Evolutionary conservation across 2,329 filamentous ascomycete species (phyloP), one percentile per base, ranked within the genome.

Genomic region (Ceratocystis huliohia): DNA sequence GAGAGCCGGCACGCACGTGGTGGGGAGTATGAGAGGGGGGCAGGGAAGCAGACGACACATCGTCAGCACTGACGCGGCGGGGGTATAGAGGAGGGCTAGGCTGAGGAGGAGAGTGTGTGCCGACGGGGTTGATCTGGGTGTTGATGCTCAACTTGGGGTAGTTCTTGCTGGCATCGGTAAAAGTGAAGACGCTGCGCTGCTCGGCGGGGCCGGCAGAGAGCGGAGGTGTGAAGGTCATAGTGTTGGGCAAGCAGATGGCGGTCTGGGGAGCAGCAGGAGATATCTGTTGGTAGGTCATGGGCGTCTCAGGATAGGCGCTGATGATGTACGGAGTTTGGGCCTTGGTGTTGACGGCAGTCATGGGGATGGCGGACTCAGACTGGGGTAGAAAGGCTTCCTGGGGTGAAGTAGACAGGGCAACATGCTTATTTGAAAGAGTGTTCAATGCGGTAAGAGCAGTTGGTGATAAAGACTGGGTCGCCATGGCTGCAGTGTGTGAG

Each of bases 361-460:
- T 46, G 15, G 64, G 67, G n/a, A 62, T 65, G n/a, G 45, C 48
- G 45, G 61, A 46, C 28, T 67, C 41, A 50, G 64, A 41, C 22
- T 30, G 53, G 10, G 22, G 20, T 17, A 25, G 53, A 57, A 28
- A 57, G 53, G 6, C 10, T 7, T 25, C 28, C 53, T 57, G 53
- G 2, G 53, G 53, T 10, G 48, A 50, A 22, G 53, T 41, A 57
- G 30, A 71, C 2, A 82, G 80, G 1, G 82, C 80, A 33, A 81
- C 79, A 68, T 82, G 80, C 73, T 84, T 83, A 65, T 87, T 84
- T 68, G 84, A 85, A 48, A 87, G 78, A 1, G 84, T 87, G 74
- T 87, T 87, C 75, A 86, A 85, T 25, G 83, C 77, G 1, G 84
- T 87, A 2, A 83, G 82, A 25, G 83, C 77, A 1, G 84, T 87